phyloP scores from a whole-genome alignment of 257 asterid species.

The Rehmannia glutinosa region DNA sequence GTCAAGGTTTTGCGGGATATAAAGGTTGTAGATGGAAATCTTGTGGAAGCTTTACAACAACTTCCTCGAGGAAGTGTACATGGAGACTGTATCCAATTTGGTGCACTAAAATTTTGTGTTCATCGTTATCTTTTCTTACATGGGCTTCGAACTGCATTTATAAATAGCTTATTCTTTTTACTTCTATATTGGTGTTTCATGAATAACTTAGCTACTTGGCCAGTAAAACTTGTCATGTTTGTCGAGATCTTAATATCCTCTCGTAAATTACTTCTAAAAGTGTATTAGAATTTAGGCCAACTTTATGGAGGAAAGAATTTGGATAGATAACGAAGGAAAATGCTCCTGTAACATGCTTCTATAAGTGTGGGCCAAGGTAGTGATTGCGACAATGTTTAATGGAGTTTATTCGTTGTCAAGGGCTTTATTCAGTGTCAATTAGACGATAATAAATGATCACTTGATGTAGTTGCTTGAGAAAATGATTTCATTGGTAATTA shows the following conservation, averaged over 20 bases:
- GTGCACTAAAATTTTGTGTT: neutral
- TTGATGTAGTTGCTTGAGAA: neutral
- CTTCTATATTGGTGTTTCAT: neutral
- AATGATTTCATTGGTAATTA: slow-evolving; percentile 1
- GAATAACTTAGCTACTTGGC: neutral
- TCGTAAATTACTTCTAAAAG: too few species aligned
- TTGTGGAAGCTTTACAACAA: slow-evolving; percentile 60
- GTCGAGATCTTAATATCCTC: neutral
- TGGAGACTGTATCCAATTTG: slow-evolving; percentile 88
- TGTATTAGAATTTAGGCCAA: too few species aligned
- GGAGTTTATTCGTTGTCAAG: neutral
- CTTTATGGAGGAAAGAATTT: too few species aligned
- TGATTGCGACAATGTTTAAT: neutral
- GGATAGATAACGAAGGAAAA: too few species aligned
- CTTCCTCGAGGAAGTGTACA: slow-evolving; percentile 76
- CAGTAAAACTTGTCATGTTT: neutral
- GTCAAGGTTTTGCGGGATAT: slow-evolving; percentile 67
- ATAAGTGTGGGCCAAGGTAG: neutral
- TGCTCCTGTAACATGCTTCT: too few species aligned
- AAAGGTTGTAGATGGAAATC: slow-evolving; percentile 85
- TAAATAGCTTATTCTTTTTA: slow-evolving; percentile 4
- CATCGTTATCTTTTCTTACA: slow-evolving; percentile 8
- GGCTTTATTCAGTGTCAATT: neutral
- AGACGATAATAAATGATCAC: neutral
- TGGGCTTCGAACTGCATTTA: neutral